Evolutionary conservation across 495 filamentous ascomycete species (phyloP), one percentile per base, ranked within the genome.

Genomic region (Cercophora sp.): DNA sequence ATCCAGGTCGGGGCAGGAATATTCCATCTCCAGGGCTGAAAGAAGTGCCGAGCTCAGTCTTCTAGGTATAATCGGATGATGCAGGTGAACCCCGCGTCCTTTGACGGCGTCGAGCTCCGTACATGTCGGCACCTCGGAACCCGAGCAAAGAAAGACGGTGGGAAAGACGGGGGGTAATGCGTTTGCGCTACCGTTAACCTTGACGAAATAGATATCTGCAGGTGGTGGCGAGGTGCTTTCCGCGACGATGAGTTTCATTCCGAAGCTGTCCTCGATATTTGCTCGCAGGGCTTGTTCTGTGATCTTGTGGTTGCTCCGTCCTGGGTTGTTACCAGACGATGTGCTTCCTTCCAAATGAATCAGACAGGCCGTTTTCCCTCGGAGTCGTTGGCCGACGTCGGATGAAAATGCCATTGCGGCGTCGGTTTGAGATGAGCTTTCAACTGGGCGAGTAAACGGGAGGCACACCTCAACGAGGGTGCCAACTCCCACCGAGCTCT

Each of bases 391-490:
- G 47, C 76, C 55, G 6, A 75, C 70, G 57, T 13, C 27, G 36
- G 6, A 6, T 15, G n/a, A 1, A 0, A 10, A 29, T 11, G 25
- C 2, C 8, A 10, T 32, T 11, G 25, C n/a, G n/a, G n/a, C n/a
- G 43, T 1, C 32, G 23, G n/a, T 3, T 27, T 10, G 36, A 15
- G 15, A n/a, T 39, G 11, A n/a, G 5, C 36, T 2, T 3, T 5
- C 36, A n/a, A 19, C n/a, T 13, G 34, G 4, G 4, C 69, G 67
- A 31, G 73, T 74, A 42, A 79, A 53, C 4, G 77, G 72, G 54
- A 71, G 64, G 36, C 74, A 69, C 15, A 80, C 49, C 49, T 79
- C 76, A 61, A 79, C 73, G 11, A 76, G 35, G 5, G 56, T 64
- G 13, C 62, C 61, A 2, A 61, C 35, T 1, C 56, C 55, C 8